Evolutionary conservation across 2,329 filamentous ascomycete species (phyloP), one percentile per base, ranked within the genome.

Genomic region (Penicillium glabrum): DNA sequence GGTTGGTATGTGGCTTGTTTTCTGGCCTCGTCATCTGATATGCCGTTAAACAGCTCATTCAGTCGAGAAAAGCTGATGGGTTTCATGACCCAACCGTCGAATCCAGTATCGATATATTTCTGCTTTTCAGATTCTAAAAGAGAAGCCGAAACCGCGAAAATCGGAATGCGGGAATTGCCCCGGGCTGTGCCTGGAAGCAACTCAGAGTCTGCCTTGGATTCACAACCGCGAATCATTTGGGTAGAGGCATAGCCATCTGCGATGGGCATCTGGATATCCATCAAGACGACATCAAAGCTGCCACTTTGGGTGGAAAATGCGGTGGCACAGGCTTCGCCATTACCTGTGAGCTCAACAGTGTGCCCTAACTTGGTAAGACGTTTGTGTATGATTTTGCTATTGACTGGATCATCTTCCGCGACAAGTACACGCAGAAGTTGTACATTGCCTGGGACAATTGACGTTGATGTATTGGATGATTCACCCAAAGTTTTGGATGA

Each of bases 241-340:
- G 92, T 90, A 7, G 91, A 91, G 3, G 83, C 86, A 33, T 93
- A 83, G n/a, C 92, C 92, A 67, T 96, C 91, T 8, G 95, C 89
- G 33, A 96, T 96, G n/a, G 92, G 92, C 92, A 96, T 96, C 90
- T 96, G 91, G 83, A 96, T 93, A 70, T 96, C 92, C 92, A 96
- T 96, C 63, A 96, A 80, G 47, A 96, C 81, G 5, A 92, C 86
- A 69, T 96, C 92, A 68, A 90, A 95, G 21, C 76, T 73, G 29
- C 74, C 73, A 1, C 86, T 79, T 43, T 82, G 82, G 44, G 90
- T 88, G 47, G 80, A 82, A 70, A 90, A 93, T 9, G 86, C 81
- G 53, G 81, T 81, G 3, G 90, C 89, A 67, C 92, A 96, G 65
- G 95, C 91, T 69, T 96, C 89, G 3, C 92, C 92, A 60, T 96